Conservation (phyloP, 2,329 filamentous ascomycete genomes). For the Neophaeococcomyces aloes region DNA sequence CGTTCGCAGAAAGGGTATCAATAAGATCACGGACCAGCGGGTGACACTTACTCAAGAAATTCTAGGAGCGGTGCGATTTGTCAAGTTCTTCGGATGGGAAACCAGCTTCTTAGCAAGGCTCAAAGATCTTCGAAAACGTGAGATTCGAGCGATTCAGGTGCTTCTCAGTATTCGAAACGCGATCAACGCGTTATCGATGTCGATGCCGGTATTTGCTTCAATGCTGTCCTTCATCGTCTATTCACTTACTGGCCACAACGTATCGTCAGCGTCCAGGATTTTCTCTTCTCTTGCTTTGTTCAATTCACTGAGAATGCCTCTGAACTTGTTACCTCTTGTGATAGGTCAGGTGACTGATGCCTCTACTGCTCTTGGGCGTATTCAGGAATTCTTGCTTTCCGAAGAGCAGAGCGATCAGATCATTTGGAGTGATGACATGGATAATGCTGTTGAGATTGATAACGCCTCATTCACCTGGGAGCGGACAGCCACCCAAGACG, state of each 20-base stretch:
- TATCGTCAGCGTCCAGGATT: slow-evolving; percentile 60
- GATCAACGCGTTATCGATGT: slow-evolving; percentile 71
- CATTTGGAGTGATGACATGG: slow-evolving; percentile 42
- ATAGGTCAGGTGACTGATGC: slow-evolving; percentile 86
- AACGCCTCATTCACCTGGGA: slow-evolving; percentile 85
- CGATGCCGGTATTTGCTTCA: slow-evolving; percentile 83
- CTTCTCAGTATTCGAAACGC: slow-evolving; percentile 73
- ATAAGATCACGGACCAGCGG: slow-evolving; percentile 86
- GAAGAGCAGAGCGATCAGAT: slow-evolving; percentile 74
- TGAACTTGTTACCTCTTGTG: slow-evolving; percentile 80
- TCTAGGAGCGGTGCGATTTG: slow-evolving; percentile 78
- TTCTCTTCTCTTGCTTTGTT: slow-evolving; percentile 93
- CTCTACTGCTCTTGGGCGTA: slow-evolving; percentile 70
- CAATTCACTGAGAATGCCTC: slow-evolving; percentile 78
- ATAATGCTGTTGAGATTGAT: slow-evolving; percentile 55
- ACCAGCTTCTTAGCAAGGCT: slow-evolving; percentile 71
- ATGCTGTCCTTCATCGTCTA: slow-evolving; percentile 90
- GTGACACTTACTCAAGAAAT: slow-evolving; percentile 90
- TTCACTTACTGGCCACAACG: slow-evolving; percentile 50
- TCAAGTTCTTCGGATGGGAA: slow-evolving; percentile 97
- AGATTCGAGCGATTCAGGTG: slow-evolving; percentile 75
- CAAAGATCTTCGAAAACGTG: slow-evolving; percentile 59
- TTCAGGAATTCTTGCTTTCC: slow-evolving; percentile 76
- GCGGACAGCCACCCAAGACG: slow-evolving; percentile 25
- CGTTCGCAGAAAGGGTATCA: slow-evolving; percentile 64